These are phyloP conservation scores for Lolium perenne DNA, from an alignment of 176 grass and related monocot species.

Conservation along the genomic window DNA sequence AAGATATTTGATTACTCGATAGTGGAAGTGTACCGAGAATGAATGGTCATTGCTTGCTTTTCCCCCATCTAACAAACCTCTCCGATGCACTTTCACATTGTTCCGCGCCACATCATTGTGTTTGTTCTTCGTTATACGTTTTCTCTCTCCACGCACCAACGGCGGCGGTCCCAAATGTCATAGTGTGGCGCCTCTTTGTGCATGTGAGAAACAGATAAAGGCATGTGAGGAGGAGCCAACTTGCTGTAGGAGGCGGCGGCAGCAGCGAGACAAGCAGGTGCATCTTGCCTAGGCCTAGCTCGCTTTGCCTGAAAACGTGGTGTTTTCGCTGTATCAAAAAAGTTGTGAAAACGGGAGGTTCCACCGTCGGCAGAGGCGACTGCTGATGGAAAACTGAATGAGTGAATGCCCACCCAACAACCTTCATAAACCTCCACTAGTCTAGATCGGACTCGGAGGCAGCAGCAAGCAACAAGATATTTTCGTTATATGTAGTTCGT, in stretches of 20 bases:
- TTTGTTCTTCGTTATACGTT: background rate
- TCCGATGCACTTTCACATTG: background rate
- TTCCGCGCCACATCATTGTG: background rate
- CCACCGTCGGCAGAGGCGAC: slow-evolving; percentile 14
- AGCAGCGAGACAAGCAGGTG: slow-evolving; percentile 1
- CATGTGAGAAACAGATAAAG: background rate
- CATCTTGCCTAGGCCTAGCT: background rate
- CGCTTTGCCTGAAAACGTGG: background rate
- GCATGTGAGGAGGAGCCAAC: slow-evolving; percentile 33
- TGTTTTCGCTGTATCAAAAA: background rate
- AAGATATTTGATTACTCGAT: background rate
- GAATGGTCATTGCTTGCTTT: background rate
- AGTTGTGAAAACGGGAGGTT: background rate
- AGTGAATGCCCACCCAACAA: slow-evolving; percentile 6
- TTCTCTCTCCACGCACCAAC: too few relatives aligned
- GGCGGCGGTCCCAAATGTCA: background rate
- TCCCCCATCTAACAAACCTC: background rate
- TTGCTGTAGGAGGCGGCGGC: background rate
- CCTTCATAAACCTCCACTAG: background rate
- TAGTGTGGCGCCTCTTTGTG: background rate
- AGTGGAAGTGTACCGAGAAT: background rate
- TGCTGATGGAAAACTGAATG: background rate
- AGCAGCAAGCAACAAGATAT: background rate
- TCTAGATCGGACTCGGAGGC: background rate
- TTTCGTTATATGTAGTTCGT: background rate